Base-by-base conservation (phyloP, 1,284 basidiomycete species). In the Agroathelia rolfsii region DNA sequence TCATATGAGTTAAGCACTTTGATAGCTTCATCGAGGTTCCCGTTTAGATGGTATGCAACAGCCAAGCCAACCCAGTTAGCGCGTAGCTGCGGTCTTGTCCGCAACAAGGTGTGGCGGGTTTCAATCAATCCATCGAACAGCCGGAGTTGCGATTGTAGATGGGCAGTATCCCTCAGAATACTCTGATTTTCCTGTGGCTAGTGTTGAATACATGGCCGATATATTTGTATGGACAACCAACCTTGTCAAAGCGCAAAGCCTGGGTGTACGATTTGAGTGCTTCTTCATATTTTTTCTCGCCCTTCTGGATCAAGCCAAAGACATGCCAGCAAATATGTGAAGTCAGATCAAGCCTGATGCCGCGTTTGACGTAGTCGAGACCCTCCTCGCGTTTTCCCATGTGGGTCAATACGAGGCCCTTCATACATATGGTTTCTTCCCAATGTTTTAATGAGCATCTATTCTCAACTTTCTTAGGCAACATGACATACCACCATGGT, bases 321-420 rank as follows among this genome's bases (percentile, higher is more conserved):
- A 98, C 93, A 55, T 99, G 95, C 94, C 95, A 98, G 51, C 83
- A 85, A 51, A 99, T 96, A 53, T 98, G 94, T 15, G 86, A 92
- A 22, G 78, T 87, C 39, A 94, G 66, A 61, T 97, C 92, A 40
- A 84, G 72, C 38, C 80, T 76, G 42, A 95, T 72, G 28, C 90
- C 95, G 42, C 86, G 78, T 60, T 85, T 85, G 38, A 95, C 88
- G 39, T 94, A 68, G 20, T 83, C 80, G 38, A 87, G 64, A 12
- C 90, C 92, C 41, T 88, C 74, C 11, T 89, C 84, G 16, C 87
- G 78, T 47, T 77, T 75, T 17, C 83, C 85, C 65, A 89, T 78
- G 44, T 89, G 84, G 6, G 80, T 81, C 36, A 92, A 59, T 32
- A 93, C 66, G 32, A 96, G 73, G 2, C 92, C 92, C 54, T 93